These are phyloP conservation scores for Excoecaria cochinchinensis DNA, from an alignment of 345 rosid genomes.

Conservation along the genomic window DNA sequence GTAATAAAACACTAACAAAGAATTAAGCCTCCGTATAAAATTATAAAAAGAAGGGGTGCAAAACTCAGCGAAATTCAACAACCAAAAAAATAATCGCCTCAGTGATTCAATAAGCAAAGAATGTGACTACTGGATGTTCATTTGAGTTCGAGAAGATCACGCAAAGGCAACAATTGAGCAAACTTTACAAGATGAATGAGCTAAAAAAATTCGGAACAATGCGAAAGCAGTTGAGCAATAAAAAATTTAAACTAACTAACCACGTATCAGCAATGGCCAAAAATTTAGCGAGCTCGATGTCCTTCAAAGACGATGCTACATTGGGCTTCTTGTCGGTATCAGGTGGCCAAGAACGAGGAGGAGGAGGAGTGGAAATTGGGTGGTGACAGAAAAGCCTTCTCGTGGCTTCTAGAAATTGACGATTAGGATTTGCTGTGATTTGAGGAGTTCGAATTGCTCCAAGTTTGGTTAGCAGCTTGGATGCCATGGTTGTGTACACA, in stretches of 20 bases:
- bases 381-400: background rate
- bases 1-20: background rate
- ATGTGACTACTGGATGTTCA: background rate
- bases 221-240: too few species aligned
- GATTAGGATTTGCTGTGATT: background rate
- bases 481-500: conserved; percentile 3
- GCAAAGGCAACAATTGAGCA: background rate
- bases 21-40: background rate
- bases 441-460: background rate
- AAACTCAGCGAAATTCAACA: background rate
- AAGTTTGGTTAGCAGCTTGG: conserved; percentile 9
- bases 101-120: background rate
- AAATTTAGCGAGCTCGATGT: conserved; percentile 74
- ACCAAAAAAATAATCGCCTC: background rate
- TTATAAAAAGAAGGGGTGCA: background rate
- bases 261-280: conserved; percentile 79
- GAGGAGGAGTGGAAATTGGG: conserved; percentile 1
- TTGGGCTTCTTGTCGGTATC: background rate
- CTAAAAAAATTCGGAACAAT: background rate
- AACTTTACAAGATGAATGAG: background rate
- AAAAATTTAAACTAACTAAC: conserved; percentile 28
- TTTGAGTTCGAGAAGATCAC: background rate
- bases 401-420: background rate
- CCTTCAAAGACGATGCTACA: conserved; percentile 53
- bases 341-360: background rate